These are phyloP conservation scores for Waitea zeae DNA, from an alignment of 1,284 basidiomycete genomes.

Conservation along the genomic window DNA sequence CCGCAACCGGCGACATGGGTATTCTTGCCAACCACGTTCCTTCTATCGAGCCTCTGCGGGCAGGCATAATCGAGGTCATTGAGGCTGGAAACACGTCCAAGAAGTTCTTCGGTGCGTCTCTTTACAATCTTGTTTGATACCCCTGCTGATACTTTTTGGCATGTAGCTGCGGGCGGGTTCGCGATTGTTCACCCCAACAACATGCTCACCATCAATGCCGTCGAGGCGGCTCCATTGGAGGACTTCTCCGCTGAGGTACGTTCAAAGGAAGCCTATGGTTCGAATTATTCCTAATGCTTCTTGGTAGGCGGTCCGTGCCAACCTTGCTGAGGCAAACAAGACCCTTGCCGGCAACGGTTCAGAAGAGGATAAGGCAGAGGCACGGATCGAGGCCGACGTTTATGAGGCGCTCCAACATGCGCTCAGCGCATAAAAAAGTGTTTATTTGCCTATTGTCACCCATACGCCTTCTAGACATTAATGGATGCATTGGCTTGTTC, in stretches of 20 bases:
- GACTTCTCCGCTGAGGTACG: constrained; percentile 74
- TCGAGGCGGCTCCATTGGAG: constrained; percentile 91
- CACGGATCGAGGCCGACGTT: constrained; percentile 89
- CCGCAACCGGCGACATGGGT: constrained; percentile 96
- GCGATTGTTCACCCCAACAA: constrained; percentile 98
- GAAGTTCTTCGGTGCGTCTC: constrained; percentile 85
- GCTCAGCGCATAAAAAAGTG: constrained; percentile 36
- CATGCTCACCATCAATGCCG: constrained; percentile 89
- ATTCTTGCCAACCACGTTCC: constrained; percentile 95
- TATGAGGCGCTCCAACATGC: constrained; percentile 91
- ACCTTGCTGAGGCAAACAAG: constrained; percentile 80
- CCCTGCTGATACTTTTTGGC: background rate
- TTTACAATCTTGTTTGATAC: background rate
- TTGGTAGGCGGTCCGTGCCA: constrained; percentile 70
- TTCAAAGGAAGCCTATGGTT: background rate
- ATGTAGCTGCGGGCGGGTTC: constrained; percentile 85
- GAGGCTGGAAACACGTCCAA: constrained; percentile 58
- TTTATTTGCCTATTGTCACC: background rate
- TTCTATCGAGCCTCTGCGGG: constrained; percentile 81
- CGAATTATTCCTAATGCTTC: background rate
- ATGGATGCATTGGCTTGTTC: no score
- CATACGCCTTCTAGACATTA: no score
- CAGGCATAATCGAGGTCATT: constrained; percentile 87
- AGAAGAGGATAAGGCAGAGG: constrained; percentile 89
- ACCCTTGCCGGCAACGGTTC: constrained; percentile 72